Conservation (phyloP, 108 stramenopile genomes). For the Skeletonema menzelii region DNA sequence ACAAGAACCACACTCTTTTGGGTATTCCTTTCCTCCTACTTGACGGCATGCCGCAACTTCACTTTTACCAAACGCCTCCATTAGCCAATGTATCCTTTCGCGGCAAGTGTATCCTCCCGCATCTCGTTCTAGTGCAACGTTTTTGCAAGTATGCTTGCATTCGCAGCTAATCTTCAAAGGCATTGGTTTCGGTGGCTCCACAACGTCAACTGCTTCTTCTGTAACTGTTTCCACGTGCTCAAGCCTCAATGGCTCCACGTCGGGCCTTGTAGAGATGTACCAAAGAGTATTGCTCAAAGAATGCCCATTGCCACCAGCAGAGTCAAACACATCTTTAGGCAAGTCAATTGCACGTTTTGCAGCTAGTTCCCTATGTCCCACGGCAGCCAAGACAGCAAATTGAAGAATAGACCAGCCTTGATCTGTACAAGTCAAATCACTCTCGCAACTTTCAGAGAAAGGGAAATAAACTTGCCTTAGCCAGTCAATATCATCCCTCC, state of each 20-base stretch:
- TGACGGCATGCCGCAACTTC: conserved; percentile 56
- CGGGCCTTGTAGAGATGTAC: conserved; percentile 69
- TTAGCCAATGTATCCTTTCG: conserved; percentile 60
- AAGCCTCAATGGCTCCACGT: conserved; percentile 38
- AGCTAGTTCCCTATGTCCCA: conserved; percentile 68
- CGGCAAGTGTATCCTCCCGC: conserved; percentile 60
- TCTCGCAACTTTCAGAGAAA: conserved; percentile 72
- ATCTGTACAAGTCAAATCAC: conserved; percentile 49
- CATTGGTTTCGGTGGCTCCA: conserved; percentile 26
- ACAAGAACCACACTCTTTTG: conserved; percentile 51
- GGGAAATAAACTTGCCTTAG: conserved; percentile 73
- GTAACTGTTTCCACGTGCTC: background rate
- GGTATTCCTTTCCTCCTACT: conserved; percentile 54
- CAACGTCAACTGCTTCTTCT: background rate
- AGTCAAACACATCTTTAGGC: conserved; percentile 50
- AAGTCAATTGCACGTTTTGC: conserved; percentile 40
- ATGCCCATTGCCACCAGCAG: conserved; percentile 73
- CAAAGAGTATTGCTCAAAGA: conserved; percentile 71
- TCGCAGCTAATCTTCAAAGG: conserved; percentile 46
- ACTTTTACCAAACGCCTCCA: conserved; percentile 30
- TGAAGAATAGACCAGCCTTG: conserved; percentile 70
- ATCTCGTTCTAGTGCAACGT: conserved; percentile 39
- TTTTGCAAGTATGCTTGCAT: conserved; percentile 55
- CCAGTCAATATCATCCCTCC: conserved; percentile 82
- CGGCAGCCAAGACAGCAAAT: conserved; percentile 64